Base-by-base conservation (phyloP, 2,329 filamentous ascomycete species). In the Colletotrichum noveboracense region DNA sequence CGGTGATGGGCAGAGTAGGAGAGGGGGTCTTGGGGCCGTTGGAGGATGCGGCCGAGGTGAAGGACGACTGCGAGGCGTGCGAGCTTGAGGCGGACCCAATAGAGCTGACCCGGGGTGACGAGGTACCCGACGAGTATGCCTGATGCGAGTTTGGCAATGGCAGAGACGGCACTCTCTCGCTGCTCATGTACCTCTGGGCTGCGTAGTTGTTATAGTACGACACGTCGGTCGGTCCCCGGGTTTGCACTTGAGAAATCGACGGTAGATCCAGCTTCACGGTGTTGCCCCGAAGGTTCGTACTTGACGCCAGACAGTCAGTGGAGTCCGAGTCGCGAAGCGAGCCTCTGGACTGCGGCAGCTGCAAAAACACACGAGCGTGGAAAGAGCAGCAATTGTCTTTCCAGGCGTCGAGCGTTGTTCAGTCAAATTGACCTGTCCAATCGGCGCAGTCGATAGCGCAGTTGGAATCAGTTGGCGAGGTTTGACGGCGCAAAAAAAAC, bases 181-280 rank as follows among this genome's bases (percentile, higher is more conserved):
- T 81, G 79, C 79, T 93, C 87, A 89, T 88, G 88, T 94, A 94
- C 81, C 91, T 91, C 84, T 93, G 91, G 79, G 88, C 85, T 83
- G 91, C 90, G 87, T 93, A 90, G 83, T 90, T 88, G 86, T 92
- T 93, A 87, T 93, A 94, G 87, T 92, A 95, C 85, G 89, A 85
- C 81, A 90, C 89, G 87, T 96, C 93, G 86, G 91, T 90, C 83
- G 90, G 90, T 89, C 93, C 93, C 92, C 94, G 93, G 91, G 93
- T 92, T 87, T 95, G 93, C 88, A 94, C 92, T 89, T 95, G 93
- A 83, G 94, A 94, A 84, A 96, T 94, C 88, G 94, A 94, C 88
- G 95, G 94, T 86, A 96, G 93, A 94, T 96, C 95, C 95, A 97
- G 95, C 90, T 96, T 97, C 93, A 92, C 95, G 94, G 92, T 94